Evolutionary conservation across 805 yeast genomes (phyloP).

Genomic region (Komagataella ulmi): DNA sequence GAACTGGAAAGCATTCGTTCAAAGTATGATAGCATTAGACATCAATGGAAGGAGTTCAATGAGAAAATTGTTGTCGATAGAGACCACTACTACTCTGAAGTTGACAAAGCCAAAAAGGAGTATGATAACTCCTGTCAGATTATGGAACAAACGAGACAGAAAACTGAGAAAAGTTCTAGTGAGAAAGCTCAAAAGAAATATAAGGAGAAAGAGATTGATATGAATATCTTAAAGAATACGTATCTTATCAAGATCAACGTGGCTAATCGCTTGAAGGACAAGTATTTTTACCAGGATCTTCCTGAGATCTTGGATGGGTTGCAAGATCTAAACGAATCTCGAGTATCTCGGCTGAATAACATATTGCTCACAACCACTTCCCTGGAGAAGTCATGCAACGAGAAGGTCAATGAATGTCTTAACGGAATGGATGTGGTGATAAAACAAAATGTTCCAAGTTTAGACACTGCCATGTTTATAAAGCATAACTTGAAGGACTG

Average conservation of each 20-base stretch:
- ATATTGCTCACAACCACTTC: slow-evolving; percentile 48
- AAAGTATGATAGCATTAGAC: slow-evolving; percentile 39
- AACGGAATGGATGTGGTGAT: slow-evolving; percentile 41
- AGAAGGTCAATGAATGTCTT: slow-evolving; percentile 27
- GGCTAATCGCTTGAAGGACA: slow-evolving; percentile 86
- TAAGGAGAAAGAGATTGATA: slow-evolving; percentile 54
- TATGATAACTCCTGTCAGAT: slow-evolving; percentile 72
- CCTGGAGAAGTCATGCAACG: slow-evolving; percentile 42
- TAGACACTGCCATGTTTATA: slow-evolving; percentile 84
- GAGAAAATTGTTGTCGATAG: slow-evolving; percentile 38
- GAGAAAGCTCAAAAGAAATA: slow-evolving; percentile 38
- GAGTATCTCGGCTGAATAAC: slow-evolving; percentile 59
- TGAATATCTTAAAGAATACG: slow-evolving; percentile 80
- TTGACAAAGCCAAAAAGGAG: slow-evolving; percentile 52
- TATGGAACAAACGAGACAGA: slow-evolving; percentile 72
- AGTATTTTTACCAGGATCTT: slow-evolving; percentile 81
- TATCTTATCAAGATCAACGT: slow-evolving; percentile 71
- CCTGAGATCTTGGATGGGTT: slow-evolving; percentile 80
- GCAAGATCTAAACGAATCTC: slow-evolving; percentile 74
- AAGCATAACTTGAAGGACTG: slow-evolving; percentile 71
- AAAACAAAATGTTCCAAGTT: slow-evolving; percentile 52
- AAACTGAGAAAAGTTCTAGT: slow-evolving; percentile 43
- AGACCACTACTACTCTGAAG: slow-evolving; percentile 37
- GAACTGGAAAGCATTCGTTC: slow-evolving; percentile 41
- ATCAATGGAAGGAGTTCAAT: slow-evolving; percentile 43